Evolutionary conservation across 495 filamentous ascomycete species (phyloP).

Genomic region (Cercophora sp.): DNA sequence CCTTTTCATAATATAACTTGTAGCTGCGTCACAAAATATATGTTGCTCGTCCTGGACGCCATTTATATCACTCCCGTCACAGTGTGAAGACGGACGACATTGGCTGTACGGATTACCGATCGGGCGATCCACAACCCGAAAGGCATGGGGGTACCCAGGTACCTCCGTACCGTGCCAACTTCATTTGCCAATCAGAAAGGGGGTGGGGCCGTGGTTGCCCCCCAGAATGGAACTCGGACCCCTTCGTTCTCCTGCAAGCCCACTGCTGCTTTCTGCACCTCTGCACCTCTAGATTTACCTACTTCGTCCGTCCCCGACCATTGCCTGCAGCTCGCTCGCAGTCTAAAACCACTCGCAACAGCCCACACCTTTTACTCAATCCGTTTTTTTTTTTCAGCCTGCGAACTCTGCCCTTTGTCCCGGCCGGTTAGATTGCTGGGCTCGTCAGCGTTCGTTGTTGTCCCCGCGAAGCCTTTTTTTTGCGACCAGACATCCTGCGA

Average conservation of each 20-base stretch:
- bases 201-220: conserved; percentile 8
- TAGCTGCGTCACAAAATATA: neutral
- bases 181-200: conserved; percentile 26
- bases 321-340: conserved; percentile 10
- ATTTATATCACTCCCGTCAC: no score
- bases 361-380: conserved; percentile 15
- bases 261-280: conserved; percentile 12
- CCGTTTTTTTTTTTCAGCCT: conserved; percentile 8
- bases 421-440: conserved; percentile 8
- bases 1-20: neutral
- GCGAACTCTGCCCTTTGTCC: conserved; percentile 3
- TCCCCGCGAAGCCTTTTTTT: no score
- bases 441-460: no score
- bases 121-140: no score
- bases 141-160: conserved; percentile 8
- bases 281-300: conserved; percentile 15
- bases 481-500: no score
- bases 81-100: conserved; percentile 11
- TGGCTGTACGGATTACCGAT: conserved; percentile 8
- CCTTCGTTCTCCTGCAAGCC: conserved; percentile 7
- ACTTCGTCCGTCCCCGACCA: conserved; percentile 4
- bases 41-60: neutral
- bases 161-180: conserved; percentile 12
- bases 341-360: conserved; percentile 17
- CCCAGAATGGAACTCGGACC: conserved; percentile 26